Evolutionary conservation across 768 basidiomycete genomes (phyloP), one percentile per base, ranked within the genome.

Genomic region (Termitomyces eurrhizus): DNA sequence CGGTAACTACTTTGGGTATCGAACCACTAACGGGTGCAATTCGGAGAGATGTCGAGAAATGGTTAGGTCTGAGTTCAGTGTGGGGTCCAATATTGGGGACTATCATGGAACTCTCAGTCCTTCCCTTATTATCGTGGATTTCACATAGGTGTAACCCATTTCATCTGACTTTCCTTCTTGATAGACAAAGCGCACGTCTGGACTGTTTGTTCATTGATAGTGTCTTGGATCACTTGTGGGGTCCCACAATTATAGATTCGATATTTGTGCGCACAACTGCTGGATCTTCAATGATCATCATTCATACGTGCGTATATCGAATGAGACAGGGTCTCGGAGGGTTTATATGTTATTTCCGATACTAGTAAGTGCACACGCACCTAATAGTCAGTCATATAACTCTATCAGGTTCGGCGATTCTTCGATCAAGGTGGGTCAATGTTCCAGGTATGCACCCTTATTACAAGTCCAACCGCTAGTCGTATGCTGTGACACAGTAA

Each of bases 331-430:
- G 53, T 55, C 29, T 55, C 53, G 7, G 18, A 54, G 52, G 53
- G 14, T 42, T 32, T 42, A 2, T 21, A 56, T 16, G 29, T 39
- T 18, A n/a, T 18, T 26, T 35, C 35, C 24, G 52, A 52, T 52
- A 36, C 21, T 13, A 8, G 7, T 9, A n/a, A 35, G 45, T 46
- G 18, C 32, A 21, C 36, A 7, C 55, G 16, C 36, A 26, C 41
- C 36, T 21, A 36, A 50, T 61, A 51, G 21, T 12, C 35, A 46
- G 21, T 45, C 21, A 50, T 39, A 24, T 36, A 67, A 67, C 62
- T 65, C 64, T 65, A 65, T 67, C 66, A 65, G 58, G 60, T 50
- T 52, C 62, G 58, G 54, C 7, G 52, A 35, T 56, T 65, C 66
- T 60, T 67, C 58, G 66, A 65, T 65, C 64, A 54, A 66, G 56